Evolutionary conservation across 2,329 filamentous ascomycete genomes (phyloP).

Genomic region (Colletotrichum eremochloae): DNA sequence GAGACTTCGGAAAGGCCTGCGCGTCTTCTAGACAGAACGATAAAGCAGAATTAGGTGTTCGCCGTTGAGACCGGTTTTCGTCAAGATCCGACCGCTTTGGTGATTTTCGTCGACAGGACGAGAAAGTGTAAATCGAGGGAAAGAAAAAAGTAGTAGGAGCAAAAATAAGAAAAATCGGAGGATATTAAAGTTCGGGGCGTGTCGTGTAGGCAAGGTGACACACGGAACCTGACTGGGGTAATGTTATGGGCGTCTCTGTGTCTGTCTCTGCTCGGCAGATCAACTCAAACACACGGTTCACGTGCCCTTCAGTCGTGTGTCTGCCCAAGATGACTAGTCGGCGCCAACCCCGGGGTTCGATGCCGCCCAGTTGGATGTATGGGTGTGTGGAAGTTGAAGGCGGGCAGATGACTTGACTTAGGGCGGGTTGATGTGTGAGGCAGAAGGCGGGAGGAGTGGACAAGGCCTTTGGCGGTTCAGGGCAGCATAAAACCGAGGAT

Average conservation of each 20-base stretch:
- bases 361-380: not conserved
- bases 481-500: conserved; percentile 1
- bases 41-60: conserved; percentile 17
- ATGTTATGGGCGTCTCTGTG: conserved; percentile 4
- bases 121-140: conserved; percentile 3
- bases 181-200: conserved; percentile 8
- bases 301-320: conserved; percentile 17
- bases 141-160: not conserved
- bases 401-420: conserved; percentile 14
- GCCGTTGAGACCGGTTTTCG: not conserved
- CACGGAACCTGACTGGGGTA: conserved; percentile 4
- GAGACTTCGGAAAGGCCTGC: conserved; percentile 13
- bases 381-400: conserved; percentile 5
- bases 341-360: conserved; percentile 40
- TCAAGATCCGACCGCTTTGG: conserved; percentile 11
- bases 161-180: conserved; percentile 10
- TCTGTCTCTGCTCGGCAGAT: conserved; percentile 9
- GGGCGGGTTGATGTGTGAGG: not conserved
- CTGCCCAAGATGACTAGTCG: conserved; percentile 12
- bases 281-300: conserved; percentile 13
- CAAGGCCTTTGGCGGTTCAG: not conserved
- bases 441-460: not conserved
- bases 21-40: not conserved
- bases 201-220: not conserved
- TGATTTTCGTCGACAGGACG: conserved; percentile 6